These are phyloP conservation scores for Fusarium sp. DNA, from an alignment of 2,329 filamentous ascomycete genomes.

Conservation along the genomic window DNA sequence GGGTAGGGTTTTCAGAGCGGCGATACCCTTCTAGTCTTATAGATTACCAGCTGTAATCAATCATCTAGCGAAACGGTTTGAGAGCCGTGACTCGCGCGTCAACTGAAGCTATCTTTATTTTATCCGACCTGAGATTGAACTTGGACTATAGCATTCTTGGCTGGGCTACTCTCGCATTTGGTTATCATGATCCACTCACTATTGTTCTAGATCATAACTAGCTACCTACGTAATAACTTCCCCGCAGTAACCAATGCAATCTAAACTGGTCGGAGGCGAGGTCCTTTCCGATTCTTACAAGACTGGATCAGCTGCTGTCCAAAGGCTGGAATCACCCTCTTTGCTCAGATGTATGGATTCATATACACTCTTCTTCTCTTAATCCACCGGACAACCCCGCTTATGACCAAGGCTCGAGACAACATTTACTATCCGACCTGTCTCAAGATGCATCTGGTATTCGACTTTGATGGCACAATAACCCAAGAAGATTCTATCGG, in stretches of 20 bases:
- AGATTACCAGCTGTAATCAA: conserved; percentile 31
- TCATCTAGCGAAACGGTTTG: conserved; percentile 10
- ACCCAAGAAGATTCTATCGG: conserved; percentile 62
- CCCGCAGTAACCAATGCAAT: conserved; percentile 26
- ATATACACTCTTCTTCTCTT: background rate
- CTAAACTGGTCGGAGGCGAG: conserved; percentile 9
- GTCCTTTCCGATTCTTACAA: background rate
- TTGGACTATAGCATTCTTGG: background rate
- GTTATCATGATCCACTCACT: conserved; percentile 27
- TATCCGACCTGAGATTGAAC: background rate
- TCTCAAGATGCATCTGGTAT: conserved; percentile 54
- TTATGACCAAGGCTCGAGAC: background rate
- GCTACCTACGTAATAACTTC: conserved; percentile 36
- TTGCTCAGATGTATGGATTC: conserved; percentile 15
- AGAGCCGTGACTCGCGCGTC: background rate
- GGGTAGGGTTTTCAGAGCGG: conserved; percentile 38
- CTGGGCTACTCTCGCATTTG: background rate
- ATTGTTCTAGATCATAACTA: conserved; percentile 17
- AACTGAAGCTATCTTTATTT: background rate
- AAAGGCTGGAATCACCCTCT: background rate
- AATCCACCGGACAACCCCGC: background rate
- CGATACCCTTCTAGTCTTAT: conserved; percentile 39
- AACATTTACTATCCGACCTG: background rate
- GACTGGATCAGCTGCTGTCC: conserved; percentile 10
- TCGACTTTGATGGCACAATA: conserved; percentile 69